phyloP scores from a whole-genome alignment of 2,329 filamentous ascomycete species.

The Aurifilum marmelostoma region DNA sequence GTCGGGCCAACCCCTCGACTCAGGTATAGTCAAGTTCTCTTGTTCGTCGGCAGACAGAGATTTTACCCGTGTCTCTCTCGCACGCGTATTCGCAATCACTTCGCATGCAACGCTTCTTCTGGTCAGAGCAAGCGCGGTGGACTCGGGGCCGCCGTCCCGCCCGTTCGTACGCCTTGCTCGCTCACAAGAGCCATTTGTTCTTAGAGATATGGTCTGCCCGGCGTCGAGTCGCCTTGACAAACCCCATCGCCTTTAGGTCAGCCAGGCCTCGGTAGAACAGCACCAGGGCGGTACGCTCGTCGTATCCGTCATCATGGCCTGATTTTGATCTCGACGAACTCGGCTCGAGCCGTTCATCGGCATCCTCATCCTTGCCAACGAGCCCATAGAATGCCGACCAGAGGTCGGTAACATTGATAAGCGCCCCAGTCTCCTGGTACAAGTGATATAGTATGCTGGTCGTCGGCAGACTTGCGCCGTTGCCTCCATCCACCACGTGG shows the following conservation, averaged over 20 bases:
- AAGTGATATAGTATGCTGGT: constrained; percentile 78
- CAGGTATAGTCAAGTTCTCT: not conserved
- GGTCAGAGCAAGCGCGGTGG: constrained; percentile 2
- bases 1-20: constrained; percentile 7
- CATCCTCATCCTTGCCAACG: constrained; percentile 48
- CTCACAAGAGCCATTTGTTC: constrained; percentile 71
- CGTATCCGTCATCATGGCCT: constrained; percentile 42
- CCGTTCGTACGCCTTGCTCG: not conserved
- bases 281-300: constrained; percentile 65
- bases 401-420: constrained; percentile 80
- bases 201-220: constrained; percentile 93
- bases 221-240: constrained; percentile 87
- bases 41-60: not conserved
- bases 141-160: constrained; percentile 11
- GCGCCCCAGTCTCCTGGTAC: constrained; percentile 74
- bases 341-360: constrained; percentile 45
- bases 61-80: not conserved
- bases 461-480: constrained; percentile 66
- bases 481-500: constrained; percentile 47
- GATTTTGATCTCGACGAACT: constrained; percentile 33
- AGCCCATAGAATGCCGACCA: constrained; percentile 77
- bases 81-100: constrained; percentile 7
- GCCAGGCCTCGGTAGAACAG: constrained; percentile 85
- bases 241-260: constrained; percentile 82
- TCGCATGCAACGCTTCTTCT: constrained; percentile 19